Conservation (phyloP, 176 grass and related monocot species). For the Aegilops bicornis region DNA sequence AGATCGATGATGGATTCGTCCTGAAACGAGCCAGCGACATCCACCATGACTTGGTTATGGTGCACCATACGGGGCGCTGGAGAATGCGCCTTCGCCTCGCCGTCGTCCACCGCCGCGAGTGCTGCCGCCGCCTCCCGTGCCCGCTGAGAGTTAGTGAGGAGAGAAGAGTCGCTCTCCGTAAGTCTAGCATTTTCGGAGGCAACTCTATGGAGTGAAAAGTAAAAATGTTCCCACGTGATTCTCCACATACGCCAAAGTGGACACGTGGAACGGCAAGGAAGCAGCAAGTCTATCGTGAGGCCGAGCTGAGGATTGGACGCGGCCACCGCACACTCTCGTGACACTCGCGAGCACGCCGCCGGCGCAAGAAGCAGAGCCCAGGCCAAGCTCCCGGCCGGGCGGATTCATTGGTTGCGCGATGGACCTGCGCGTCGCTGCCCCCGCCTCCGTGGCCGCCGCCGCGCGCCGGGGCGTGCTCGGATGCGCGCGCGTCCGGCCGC, state of each 20-base stretch:
- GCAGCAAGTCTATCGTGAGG: background rate
- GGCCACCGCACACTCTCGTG: background rate
- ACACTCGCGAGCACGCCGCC: background rate
- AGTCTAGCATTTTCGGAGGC: too few relatives aligned
- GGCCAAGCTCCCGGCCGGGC: background rate
- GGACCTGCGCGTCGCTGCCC: slow-evolving; percentile 39
- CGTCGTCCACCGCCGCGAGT: too few relatives aligned
- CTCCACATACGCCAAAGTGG: background rate
- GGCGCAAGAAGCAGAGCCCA: background rate
- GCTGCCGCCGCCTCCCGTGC: too few relatives aligned
- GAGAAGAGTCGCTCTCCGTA: too few relatives aligned
- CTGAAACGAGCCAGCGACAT: too few relatives aligned
- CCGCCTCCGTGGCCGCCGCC: slow-evolving; percentile 22
- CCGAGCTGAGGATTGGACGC: background rate
- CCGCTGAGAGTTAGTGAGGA: too few relatives aligned
- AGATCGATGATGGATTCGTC: too few relatives aligned
- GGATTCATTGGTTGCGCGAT: slow-evolving; percentile 2
- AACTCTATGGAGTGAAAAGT: too few relatives aligned
- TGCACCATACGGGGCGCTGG: too few relatives aligned
- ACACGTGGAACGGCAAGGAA: background rate
- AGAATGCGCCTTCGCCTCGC: too few relatives aligned
- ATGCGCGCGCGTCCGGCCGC: slow-evolving; percentile 7
- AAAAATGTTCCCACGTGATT: background rate
- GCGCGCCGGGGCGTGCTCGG: slow-evolving; percentile 14
- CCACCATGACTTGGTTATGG: too few relatives aligned